Percentiles rank a stretch among this genome's conserved stretches.
phyloP scores from a whole-genome alignment of 495 filamentous ascomycete species.

The Hypoxylon trugodes region DNA sequence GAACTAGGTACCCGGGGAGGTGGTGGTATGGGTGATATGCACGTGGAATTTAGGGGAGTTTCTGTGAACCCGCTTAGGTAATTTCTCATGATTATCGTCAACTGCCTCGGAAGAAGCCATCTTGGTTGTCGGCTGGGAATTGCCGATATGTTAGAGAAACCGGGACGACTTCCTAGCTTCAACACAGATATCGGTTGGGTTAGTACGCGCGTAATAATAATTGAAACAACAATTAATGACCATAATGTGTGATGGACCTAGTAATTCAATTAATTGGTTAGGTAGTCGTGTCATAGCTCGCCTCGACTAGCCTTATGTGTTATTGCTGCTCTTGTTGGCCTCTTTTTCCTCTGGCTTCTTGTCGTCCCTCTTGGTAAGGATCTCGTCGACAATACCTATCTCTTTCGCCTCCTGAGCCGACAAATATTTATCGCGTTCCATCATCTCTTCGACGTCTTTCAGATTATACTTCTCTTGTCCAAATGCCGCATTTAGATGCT shows the following conservation, averaged over 20 bases:
- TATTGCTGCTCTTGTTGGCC: constrained; percentile 21
- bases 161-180: not conserved
- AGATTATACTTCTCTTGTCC: constrained; percentile 64
- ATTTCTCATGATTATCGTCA: constrained; percentile 3
- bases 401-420: constrained; percentile 86
- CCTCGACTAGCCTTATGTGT: constrained; percentile 5
- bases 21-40: not conserved
- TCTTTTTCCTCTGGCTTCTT: constrained; percentile 52
- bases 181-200: too few relatives aligned
- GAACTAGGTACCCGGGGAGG: not conserved
- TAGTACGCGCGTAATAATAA: too few relatives aligned
- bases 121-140: not conserved
- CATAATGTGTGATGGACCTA: not conserved
- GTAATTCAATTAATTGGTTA: constrained; percentile 1
- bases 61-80: constrained; percentile 5
- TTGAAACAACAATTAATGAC: too few relatives aligned
- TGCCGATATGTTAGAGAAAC: constrained; percentile 1
- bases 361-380: constrained; percentile 61
- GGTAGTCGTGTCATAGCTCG: not conserved
- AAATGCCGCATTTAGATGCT: constrained; percentile 81
- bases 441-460: constrained; percentile 87
- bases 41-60: constrained; percentile 4
- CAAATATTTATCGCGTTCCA: constrained; percentile 97
- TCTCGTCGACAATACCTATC: constrained; percentile 90
- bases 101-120: not conserved